Base-by-base conservation (phyloP, 192 early-diverging fungal genomes). In the Coemansia sp. region DNA sequence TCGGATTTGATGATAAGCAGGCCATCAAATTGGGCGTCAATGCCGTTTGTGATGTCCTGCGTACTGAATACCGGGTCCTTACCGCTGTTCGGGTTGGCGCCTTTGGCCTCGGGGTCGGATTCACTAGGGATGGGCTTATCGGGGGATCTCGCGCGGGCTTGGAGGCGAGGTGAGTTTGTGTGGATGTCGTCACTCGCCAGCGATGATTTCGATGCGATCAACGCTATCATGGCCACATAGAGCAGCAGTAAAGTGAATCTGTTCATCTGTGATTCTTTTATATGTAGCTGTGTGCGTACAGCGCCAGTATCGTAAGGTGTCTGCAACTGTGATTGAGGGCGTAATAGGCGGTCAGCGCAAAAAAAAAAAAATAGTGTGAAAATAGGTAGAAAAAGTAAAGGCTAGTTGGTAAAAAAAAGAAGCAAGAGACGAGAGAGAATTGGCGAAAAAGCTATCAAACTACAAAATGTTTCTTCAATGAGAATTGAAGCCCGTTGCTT, bases 1-100 rank as follows among this genome's bases (percentile, higher is more conserved):
- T 66, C 28, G 2, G 59, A 59, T 25, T 59, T 43, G 33, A 73
- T 35, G 20, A 78, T 42, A 12, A 78, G 64, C 2, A 78, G 38
- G n/a, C 66, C 76, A 45, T 78, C 70, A 28, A 55, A 55, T 31
- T 55, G 52, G 14, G 52, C 52, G 0, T 55, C 52, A 31, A 55
- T 55, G 26, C 26, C 14, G 26, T 55, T 55, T 26, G 52, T 55
- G 14, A 55, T 31, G 16, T 55, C 16, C 26, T 55, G 52, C 28
- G 48, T 28, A 23, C 14, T 28, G 11, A 14, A 55, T 14, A 31
- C 28, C 26, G 52, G 43, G 43, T 20, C 9, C 18, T 20, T 55
- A 7, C 0, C 21, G 4, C 3, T 6, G 14, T 31, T 31, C 6
- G 52, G 52, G 5, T 14, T 26, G 9, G 14, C 11, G 10, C 25